These are phyloP conservation scores for Monosporascus sp. DNA, from an alignment of 2,329 filamentous ascomycete genomes.

Conservation along the genomic window DNA sequence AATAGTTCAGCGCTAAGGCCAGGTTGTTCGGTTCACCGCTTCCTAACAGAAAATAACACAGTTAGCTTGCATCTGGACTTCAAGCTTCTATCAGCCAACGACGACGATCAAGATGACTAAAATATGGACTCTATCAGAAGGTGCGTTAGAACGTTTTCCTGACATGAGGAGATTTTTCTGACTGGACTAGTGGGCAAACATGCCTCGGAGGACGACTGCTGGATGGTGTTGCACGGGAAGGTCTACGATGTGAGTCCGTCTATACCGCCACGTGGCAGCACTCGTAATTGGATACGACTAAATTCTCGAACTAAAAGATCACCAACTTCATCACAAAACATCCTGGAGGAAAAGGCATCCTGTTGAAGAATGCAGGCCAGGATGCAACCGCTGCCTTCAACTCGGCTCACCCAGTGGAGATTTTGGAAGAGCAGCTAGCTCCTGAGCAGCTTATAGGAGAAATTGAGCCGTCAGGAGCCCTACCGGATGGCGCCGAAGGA, in stretches of 20 bases:
- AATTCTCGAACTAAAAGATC: slow-evolving; percentile 5
- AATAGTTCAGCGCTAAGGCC: too few species aligned
- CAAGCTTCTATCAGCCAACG: too few species aligned
- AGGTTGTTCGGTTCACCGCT: too few species aligned
- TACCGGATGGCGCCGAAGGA: background rate
- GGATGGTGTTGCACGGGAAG: slow-evolving; percentile 17
- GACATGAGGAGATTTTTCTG: background rate
- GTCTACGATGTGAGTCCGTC: slow-evolving; percentile 15
- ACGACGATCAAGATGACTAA: background rate
- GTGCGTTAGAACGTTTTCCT: background rate
- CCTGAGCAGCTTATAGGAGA: slow-evolving; percentile 12
- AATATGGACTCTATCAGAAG: slow-evolving; percentile 1
- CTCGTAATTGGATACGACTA: background rate
- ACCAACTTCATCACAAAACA: slow-evolving; percentile 14
- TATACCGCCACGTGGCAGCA: background rate
- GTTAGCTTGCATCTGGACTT: too few species aligned
- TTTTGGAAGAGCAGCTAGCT: slow-evolving; percentile 13
- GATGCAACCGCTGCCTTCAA: slow-evolving; percentile 15
- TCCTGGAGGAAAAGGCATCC: slow-evolving; percentile 14
- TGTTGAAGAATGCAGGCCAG: slow-evolving; percentile 14
- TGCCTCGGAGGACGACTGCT: slow-evolving; percentile 13
- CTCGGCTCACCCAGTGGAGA: slow-evolving; percentile 13
- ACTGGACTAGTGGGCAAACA: slow-evolving; percentile 10
- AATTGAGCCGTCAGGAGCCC: background rate
- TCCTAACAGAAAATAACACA: too few species aligned